Evolutionary conservation across 2,329 filamentous ascomycete genomes (phyloP).

Genomic region (Botryosphaeria dothidea): DNA sequence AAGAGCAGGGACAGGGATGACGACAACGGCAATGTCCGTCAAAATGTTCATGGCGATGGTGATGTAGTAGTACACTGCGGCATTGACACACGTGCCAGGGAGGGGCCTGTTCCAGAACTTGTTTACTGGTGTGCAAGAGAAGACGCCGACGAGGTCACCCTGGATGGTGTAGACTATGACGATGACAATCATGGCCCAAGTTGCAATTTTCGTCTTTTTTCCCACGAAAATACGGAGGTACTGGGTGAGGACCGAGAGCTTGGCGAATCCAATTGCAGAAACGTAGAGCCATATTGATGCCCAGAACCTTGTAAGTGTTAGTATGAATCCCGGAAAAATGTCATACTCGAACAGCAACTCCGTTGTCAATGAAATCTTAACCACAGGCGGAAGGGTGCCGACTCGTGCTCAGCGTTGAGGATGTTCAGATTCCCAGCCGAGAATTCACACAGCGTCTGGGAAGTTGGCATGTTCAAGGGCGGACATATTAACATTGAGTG

Average conservation of each 20-base stretch:
- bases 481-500: too few species aligned
- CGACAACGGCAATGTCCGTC: not conserved
- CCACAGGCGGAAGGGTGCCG: too few species aligned
- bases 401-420: too few species aligned
- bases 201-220: constrained; percentile 22
- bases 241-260: constrained; percentile 28
- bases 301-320: constrained; percentile 28
- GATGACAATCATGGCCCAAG: constrained; percentile 23
- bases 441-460: too few species aligned
- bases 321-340: not conserved
- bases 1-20: constrained; percentile 10
- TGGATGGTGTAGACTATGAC: not conserved
- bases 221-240: constrained; percentile 34
- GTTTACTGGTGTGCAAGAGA: constrained; percentile 28
- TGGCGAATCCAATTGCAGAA: constrained; percentile 31
- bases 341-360: too few species aligned
- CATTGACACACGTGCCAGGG: not conserved
- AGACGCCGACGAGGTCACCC: constrained; percentile 24
- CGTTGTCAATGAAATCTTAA: too few species aligned
- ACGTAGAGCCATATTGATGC: constrained; percentile 35
- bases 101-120: constrained; percentile 29
- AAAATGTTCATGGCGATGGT: not conserved
- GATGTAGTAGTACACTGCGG: not conserved
- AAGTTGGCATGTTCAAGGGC: too few species aligned
- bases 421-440: too few species aligned